phyloP scores from a whole-genome alignment of 2,329 filamentous ascomycete species.

The Botrytis fabae region DNA sequence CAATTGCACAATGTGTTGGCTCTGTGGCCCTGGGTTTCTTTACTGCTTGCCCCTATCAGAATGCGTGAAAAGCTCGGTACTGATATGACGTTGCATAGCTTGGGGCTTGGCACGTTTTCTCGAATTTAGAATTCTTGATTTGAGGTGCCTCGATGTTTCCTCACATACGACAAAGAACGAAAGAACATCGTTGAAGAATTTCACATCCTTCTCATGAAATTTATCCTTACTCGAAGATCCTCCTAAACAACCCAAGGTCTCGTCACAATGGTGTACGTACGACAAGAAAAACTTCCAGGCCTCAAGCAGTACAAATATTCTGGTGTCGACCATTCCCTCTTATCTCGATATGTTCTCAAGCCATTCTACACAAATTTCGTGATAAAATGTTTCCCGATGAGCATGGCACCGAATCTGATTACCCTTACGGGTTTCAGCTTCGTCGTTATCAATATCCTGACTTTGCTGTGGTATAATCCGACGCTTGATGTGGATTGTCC shows the following conservation, averaged over 20 bases:
- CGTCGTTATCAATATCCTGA: constrained; percentile 84
- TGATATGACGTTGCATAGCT: constrained; percentile 17
- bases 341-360: constrained; percentile 92
- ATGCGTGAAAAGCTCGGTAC: constrained; percentile 19
- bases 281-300: constrained; percentile 83
- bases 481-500: constrained; percentile 91
- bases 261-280: constrained; percentile 84
- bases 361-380: constrained; percentile 96
- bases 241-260: background rate
- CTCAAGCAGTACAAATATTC: constrained; percentile 96
- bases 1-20: constrained; percentile 11
- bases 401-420: constrained; percentile 87
- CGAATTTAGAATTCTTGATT: constrained; percentile 22
- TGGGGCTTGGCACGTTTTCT: constrained; percentile 27
- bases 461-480: constrained; percentile 95
- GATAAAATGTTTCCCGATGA: constrained; percentile 92
- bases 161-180: background rate
- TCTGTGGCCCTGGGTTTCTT: background rate
- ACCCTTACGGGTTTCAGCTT: constrained; percentile 90
- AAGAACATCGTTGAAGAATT: background rate
- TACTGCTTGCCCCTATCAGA: constrained; percentile 19
- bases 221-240: background rate
- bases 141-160: background rate
- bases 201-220: constrained; percentile 2
- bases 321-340: constrained; percentile 82